Evolutionary conservation across 2,329 filamentous ascomycete genomes (phyloP), one percentile per base, ranked within the genome.

Genomic region (Colletotrichum caudatum): DNA sequence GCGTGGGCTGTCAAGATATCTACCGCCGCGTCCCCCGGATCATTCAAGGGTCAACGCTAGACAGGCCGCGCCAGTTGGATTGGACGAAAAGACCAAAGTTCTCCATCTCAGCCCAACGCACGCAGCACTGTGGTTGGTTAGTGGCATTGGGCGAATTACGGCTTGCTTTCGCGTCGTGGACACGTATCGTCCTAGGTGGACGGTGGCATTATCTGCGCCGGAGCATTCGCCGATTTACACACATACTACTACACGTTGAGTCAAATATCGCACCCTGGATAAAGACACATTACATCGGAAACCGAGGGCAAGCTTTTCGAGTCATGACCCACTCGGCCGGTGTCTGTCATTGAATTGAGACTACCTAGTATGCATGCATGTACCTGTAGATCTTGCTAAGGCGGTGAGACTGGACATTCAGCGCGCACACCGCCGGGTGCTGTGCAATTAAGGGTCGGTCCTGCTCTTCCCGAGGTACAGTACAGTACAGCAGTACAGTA

Each of bases 21-120:
- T 2, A 64, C 33, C 53, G 67, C 62, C 67, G 63, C 62, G 63
- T 57, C 56, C 33, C 23, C 20, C 7, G 41, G 61, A 57, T 70
- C 57, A 50, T 61, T 57, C 57, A 33, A 61, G 63, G 44, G 56
- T 26, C 39, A 56, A 48, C 14, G 16, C 35, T 35, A 51, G 23
- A 8, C n/a, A 39, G 50, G 46, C 51, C 46, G 14, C 46, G 29
- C 29, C 29, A 20, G 23, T 8, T 29, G 14, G n/a, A 18, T 5
- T 33, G 35, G 46, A 16, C 33, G 33, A 20, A 41, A 59, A 59
- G 8, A 54, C 29, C 37, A 46, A 46, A 16, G 9, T 33, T 1
- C n/a, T 20, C 18, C 2, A n/a, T n/a, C 16, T 6, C 35, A 51
- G n/a, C 44, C 35, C 33, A n/a, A 23, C 48, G 29, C 29, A 29